Percentiles rank a stretch among this genome's conserved stretches.
phyloP scores from a whole-genome alignment of 176 grass and related monocot genomes.

The Elymus sibiricus region DNA sequence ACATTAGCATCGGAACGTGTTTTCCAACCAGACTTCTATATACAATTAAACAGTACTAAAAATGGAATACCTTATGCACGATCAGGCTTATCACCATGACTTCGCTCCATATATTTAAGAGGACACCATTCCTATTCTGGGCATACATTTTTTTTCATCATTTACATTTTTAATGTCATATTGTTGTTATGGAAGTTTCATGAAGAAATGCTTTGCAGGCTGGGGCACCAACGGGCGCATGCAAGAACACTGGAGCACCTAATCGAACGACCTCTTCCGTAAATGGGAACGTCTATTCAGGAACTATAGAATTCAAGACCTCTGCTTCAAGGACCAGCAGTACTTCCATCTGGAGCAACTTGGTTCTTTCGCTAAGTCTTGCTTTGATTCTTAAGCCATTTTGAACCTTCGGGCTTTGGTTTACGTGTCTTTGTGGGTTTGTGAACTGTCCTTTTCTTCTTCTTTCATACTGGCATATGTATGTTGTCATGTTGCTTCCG shows the following conservation, averaged over 20 bases:
- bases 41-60: not conserved
- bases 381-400: slow-evolving; percentile 31
- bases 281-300: slow-evolving; percentile 62
- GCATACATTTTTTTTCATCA: not conserved
- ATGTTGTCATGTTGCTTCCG: not conserved
- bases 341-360: not conserved
- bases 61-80: not conserved
- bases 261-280: slow-evolving; percentile 34
- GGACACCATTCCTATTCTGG: not conserved
- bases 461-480: not conserved
- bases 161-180: not conserved
- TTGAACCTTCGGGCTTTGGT: slow-evolving; percentile 26
- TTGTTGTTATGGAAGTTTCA: slow-evolving; percentile 14
- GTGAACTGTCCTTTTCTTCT: not conserved
- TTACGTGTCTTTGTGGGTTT: not conserved
- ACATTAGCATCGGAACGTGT: not conserved
- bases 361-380: slow-evolving; percentile 31
- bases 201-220: slow-evolving; percentile 38
- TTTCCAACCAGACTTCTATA: not conserved
- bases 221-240: slow-evolving; percentile 45
- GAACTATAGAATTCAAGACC: slow-evolving; percentile 66
- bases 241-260: slow-evolving; percentile 48
- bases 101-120: not conserved
- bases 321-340: slow-evolving; percentile 31
- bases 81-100: not conserved